Conservation (phyloP, 2,329 filamentous ascomycete species). For the Penicillium brasilianum region DNA sequence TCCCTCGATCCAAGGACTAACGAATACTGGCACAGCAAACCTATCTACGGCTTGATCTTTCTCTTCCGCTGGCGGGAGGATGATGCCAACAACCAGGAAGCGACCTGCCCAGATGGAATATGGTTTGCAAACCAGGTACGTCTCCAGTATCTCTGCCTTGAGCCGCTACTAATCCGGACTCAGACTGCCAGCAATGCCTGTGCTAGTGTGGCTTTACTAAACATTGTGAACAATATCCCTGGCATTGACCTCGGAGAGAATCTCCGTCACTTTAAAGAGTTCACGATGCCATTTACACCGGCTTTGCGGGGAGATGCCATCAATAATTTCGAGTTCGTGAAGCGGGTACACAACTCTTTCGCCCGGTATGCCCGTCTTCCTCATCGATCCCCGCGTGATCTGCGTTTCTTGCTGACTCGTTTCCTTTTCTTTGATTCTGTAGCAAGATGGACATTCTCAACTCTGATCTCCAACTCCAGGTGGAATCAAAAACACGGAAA, state of each 20-base stretch:
- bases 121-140: slow-evolving; percentile 94
- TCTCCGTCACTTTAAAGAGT: slow-evolving; percentile 73
- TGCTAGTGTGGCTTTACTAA: slow-evolving; percentile 88
- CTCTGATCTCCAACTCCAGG: slow-evolving; percentile 67
- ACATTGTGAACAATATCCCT: slow-evolving; percentile 86
- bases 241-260: slow-evolving; percentile 70
- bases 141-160: slow-evolving; percentile 1
- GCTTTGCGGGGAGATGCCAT: slow-evolving; percentile 77
- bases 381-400: too few relatives aligned
- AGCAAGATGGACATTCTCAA: slow-evolving; percentile 77
- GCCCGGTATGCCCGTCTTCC: slow-evolving; percentile 58
- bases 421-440: neutral
- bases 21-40: slow-evolving; percentile 57
- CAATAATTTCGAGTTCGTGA: slow-evolving; percentile 75
- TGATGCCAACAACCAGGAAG: slow-evolving; percentile 58
- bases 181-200: slow-evolving; percentile 84
- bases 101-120: slow-evolving; percentile 65
- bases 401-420: neutral
- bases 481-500: slow-evolving; percentile 47
- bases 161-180: neutral
- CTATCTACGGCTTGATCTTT: slow-evolving; percentile 85
- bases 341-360: slow-evolving; percentile 85
- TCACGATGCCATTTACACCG: slow-evolving; percentile 71
- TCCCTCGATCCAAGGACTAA: slow-evolving; percentile 5
- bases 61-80: slow-evolving; percentile 74